Base-by-base conservation (phyloP, 208 protist genomes). In the Leishmania amazonensis region DNA sequence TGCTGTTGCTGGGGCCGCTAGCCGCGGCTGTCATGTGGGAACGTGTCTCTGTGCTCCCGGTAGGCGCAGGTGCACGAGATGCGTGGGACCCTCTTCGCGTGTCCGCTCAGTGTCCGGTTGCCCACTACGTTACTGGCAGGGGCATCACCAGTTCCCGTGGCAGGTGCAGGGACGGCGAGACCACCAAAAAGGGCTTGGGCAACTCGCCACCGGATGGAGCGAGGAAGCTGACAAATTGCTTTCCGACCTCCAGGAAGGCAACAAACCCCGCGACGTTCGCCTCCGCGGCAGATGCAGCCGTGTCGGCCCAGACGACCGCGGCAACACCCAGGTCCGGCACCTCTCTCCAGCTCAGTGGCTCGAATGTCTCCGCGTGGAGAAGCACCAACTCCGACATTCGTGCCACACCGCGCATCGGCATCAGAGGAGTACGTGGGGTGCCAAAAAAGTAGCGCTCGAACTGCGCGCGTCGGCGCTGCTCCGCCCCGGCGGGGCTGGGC, bases 231-330 rank as follows among this genome's bases (percentile, higher is more conserved):
- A 96, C 88, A 74, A 91, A 93, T 21, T 86, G 79, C 74, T 92
- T 93, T 13, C 93, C 93, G 3, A 96, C 87, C 81, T 97, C 95
- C 28, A 96, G 81, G 24, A 96, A 64, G 24, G 95, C 89, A 51
- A 97, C 84, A 85, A 91, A 94, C 49, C 95, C 95, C 17, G 92
- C 93, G 35, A 94, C 84, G 76, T 96, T 96, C 28, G 92, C 90
- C 68, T 95, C 86, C 11, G 60, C 85, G 0, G 89, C 87, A 24
- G 85, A 83, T 28, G 94, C 91, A 28, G 87, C 21, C n/a, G 83
- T 91, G 86, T 96, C 90, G 0, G 90, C 85, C 88, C 88, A 93
- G 11, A 90, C 88, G 31, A 97, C 92, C 0, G 93, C 87, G 38
- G 86, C 91, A 17, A 97, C 64, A 73, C 88, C 90, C 45, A 89